Evolutionary conservation across 129 eudicot species (phyloP).

Genomic region (sunflower (Helianthus annuus)): HanXRQr2.0-SUNRISE NC_035433.2:72849769-72850268

Average conservation of each 20-base stretch:
- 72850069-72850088: conserved; percentile 4
- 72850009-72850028: conserved; percentile 2
- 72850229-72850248: too few relatives aligned
- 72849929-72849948: background rate
- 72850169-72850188: too few relatives aligned
- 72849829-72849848: too few relatives aligned
- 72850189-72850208: too few relatives aligned
- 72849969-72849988: conserved; percentile 6
- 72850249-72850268: too few relatives aligned
- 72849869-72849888: background rate
- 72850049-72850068: background rate
- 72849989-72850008: conserved; percentile 19
- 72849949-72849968: background rate
- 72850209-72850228: too few relatives aligned
- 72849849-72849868: too few relatives aligned
- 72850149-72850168: background rate
- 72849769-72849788: too few relatives aligned
- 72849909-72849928: background rate
- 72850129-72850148: background rate
- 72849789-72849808: too few relatives aligned
- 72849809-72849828: too few relatives aligned
- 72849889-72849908: background rate
- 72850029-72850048: conserved; percentile 22
- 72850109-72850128: background rate
- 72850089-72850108: conserved; percentile 29